Evolutionary conservation across 2,329 filamentous ascomycete genomes (phyloP).

Genomic region (Pseudogymnoascus sp.): DNA sequence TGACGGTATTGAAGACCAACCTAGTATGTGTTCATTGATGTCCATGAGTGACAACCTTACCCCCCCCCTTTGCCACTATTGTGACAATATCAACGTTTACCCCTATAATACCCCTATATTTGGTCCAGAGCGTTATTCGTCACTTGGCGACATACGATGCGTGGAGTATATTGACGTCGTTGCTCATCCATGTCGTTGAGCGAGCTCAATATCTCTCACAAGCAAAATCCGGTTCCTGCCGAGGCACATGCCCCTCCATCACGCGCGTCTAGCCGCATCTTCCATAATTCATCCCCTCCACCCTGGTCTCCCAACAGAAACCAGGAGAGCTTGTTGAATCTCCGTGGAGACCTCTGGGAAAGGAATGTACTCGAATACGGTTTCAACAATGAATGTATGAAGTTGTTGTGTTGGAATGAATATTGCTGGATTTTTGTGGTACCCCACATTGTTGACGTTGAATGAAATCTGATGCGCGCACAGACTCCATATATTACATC

Average conservation of each 20-base stretch:
- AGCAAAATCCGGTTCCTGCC: neutral
- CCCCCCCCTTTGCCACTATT: neutral
- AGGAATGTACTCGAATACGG: neutral
- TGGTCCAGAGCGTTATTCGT: neutral
- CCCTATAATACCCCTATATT: neutral
- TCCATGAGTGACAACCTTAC: neutral
- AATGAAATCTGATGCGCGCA: neutral
- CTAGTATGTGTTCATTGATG: neutral
- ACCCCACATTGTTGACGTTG: neutral
- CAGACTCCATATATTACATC: neutral
- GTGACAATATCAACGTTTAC: neutral
- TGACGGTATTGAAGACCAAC: neutral
- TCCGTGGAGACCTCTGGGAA: neutral
- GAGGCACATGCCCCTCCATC: conserved; percentile 1
- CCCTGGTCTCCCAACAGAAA: conserved; percentile 4
- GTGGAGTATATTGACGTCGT: neutral
- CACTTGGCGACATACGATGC: neutral
- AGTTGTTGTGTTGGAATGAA: neutral
- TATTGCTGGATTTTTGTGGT: neutral
- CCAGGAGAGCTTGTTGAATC: neutral
- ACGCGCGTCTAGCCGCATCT: neutral
- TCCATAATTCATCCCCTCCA: neutral
- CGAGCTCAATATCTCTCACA: neutral
- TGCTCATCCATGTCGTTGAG: neutral
- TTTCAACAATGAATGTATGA: neutral